A percentile compares a stretch with the other conserved stretches of the same genome.
phyloP scores from a whole-genome alignment of 2,329 filamentous ascomycete genomes.

The Microsporum ferrugineum region DNA sequence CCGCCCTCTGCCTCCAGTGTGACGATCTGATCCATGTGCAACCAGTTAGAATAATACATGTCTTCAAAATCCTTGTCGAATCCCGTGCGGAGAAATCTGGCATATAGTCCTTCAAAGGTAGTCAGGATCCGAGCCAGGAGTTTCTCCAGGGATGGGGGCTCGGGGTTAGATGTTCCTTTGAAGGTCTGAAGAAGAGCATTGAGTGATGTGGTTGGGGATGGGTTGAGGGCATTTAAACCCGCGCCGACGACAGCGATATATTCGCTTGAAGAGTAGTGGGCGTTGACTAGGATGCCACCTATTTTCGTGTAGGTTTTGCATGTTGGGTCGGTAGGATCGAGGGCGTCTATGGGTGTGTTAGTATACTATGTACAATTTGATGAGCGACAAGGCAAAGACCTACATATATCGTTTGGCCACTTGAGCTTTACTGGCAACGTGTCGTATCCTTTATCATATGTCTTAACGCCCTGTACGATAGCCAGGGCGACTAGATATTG shows the following conservation, averaged over 20 bases:
- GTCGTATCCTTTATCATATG: constrained; percentile 65
- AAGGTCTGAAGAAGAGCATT: constrained; percentile 50
- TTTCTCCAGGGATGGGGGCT: constrained; percentile 60
- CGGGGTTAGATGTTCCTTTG: constrained; percentile 27
- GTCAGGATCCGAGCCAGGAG: constrained; percentile 72
- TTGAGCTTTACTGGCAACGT: constrained; percentile 74
- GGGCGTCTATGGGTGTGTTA: constrained; percentile 42
- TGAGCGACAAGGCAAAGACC: constrained; percentile 25
- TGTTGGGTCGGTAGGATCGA: constrained; percentile 48
- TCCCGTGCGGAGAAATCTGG: constrained; percentile 59
- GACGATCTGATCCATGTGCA: constrained; percentile 65
- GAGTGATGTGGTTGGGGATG: constrained; percentile 75
- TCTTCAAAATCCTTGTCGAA: constrained; percentile 63
- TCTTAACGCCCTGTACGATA: constrained; percentile 69
- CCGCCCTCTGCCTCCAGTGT: constrained; percentile 73
- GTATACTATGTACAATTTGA: neutral
- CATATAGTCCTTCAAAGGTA: constrained; percentile 65
- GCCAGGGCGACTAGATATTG: constrained; percentile 89
- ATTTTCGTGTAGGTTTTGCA: constrained; percentile 65
- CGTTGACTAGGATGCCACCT: constrained; percentile 84
- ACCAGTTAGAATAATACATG: constrained; percentile 71
- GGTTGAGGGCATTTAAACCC: constrained; percentile 76
- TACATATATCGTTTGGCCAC: constrained; percentile 94
- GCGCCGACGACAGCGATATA: constrained; percentile 81
- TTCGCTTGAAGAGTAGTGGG: constrained; percentile 60